Percentiles rank a stretch among this genome's conserved stretches.
Evolutionary conservation across 495 filamentous ascomycete genomes (phyloP).

Genomic region (Emericellopsis terricola): DNA sequence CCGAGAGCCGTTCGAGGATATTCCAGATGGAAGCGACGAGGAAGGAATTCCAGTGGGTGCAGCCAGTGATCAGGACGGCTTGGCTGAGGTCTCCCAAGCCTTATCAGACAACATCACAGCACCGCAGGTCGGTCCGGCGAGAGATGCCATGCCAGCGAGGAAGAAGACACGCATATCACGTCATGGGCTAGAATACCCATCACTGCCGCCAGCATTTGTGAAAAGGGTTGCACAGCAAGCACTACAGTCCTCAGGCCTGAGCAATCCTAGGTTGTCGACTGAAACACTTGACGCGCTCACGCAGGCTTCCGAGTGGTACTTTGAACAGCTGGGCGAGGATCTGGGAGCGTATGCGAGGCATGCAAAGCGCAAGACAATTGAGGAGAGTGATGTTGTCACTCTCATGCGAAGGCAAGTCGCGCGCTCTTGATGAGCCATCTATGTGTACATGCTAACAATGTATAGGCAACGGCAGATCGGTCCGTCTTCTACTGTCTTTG

Average conservation of each 20-base stretch:
- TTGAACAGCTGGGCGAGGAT: constrained; percentile 68
- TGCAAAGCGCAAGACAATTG: constrained; percentile 66
- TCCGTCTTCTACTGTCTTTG: constrained; percentile 56
- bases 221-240: constrained; percentile 61
- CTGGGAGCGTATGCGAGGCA: constrained; percentile 64
- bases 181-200: constrained; percentile 57
- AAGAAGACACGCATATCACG: constrained; percentile 36
- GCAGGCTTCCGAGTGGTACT: constrained; percentile 74
- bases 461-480: constrained; percentile 63
- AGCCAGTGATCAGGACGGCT: constrained; percentile 7
- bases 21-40: constrained; percentile 5
- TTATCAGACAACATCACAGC: too few relatives aligned
- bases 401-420: constrained; percentile 60
- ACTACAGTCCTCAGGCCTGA: constrained; percentile 40
- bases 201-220: constrained; percentile 49
- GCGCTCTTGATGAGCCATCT: constrained; percentile 8
- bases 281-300: constrained; percentile 56
- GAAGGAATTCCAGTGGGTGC: constrained; percentile 10
- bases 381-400: constrained; percentile 65
- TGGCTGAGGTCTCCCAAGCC: constrained; percentile 2
- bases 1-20: constrained; percentile 13
- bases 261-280: constrained; percentile 42
- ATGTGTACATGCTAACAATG: constrained; percentile 9
- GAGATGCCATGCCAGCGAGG: constrained; percentile 3
- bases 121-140: not conserved